Evolutionary conservation across 1,284 basidiomycete species (phyloP), one percentile per base, ranked within the genome.

Genomic region (Cutaneotrichosporon mucoides): DNA sequence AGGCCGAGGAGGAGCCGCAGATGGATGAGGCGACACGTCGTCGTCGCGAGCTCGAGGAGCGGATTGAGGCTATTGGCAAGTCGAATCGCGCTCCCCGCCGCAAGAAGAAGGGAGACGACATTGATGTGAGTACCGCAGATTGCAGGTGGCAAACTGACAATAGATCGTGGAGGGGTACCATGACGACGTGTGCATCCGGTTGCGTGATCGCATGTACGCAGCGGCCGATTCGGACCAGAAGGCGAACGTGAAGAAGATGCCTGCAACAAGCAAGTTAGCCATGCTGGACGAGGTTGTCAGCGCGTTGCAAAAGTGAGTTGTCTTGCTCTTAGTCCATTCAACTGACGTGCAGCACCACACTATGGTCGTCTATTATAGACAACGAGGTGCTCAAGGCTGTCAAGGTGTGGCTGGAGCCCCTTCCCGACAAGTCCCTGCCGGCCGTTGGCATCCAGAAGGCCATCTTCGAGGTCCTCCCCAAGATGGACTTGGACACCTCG

Each of bases 401-500:
- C 57, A 84, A 86, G 57, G 82, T 85, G 43, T 99, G 93, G 92
- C 86, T 99, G 4, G 95, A 99, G 71, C 95, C 96, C 1, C 84
- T 98, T 9, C 89, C 89, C 0, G 93, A 97, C 79, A 85, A 85
- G 53, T 94, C 92, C 2, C 84, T 99, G 5, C 95, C 96, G 0
- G 92, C 92, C 3, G 84, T 98, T 55, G 97, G 95, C 76, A 97
- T 99, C 70, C 95, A 98, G 74, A 87, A 87, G 55, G 89, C 94
- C 57, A 86, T 99, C 66, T 94, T 99, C 77, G 84, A 86, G 45
- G 84, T 88, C 55, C 81, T 99, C 24, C 83, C 83, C 61, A 89
- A 88, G 66, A 92, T 98, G 88, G 88, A 89, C 68, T 93, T 98
- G 70, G 95, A 98, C 78, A 88, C 88, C 15, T 81, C 87, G 52